A percentile compares a stretch with the other conserved stretches of the same genome.
Evolutionary conservation across 164 flowering plant genomes (phyloP).

Genomic region (Sedum album): DNA sequence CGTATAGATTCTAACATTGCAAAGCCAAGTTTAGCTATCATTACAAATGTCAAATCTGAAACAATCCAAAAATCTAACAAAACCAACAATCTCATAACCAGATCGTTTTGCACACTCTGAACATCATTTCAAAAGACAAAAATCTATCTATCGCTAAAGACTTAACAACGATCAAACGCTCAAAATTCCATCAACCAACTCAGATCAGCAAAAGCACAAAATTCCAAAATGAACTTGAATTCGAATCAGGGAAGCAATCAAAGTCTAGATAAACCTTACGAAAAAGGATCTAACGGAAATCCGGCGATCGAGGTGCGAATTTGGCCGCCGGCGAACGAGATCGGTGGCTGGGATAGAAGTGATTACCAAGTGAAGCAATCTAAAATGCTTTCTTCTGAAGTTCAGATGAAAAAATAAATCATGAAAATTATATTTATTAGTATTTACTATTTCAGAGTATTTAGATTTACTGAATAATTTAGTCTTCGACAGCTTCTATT

Average conservation of each 20-base stretch:
- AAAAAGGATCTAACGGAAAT: not conserved
- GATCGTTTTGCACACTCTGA: not conserved
- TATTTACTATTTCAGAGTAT: too few species aligned
- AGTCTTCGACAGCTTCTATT: too few species aligned
- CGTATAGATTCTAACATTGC: not conserved
- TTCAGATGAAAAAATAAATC: too few species aligned
- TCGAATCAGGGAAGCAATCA: not conserved
- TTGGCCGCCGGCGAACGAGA: not conserved
- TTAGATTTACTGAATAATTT: too few species aligned
- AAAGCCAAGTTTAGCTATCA: not conserved
- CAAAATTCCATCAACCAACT: not conserved
- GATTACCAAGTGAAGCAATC: constrained; percentile 3
- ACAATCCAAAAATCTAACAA: not conserved
- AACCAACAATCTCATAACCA: not conserved
- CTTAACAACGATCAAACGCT: not conserved
- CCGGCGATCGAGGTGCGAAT: not conserved
- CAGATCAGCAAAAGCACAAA: not conserved
- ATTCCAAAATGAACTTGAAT: not conserved
- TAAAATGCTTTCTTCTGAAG: not conserved
- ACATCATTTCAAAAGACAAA: not conserved
- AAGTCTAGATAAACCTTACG: not conserved
- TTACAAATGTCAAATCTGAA: not conserved
- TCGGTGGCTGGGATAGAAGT: not conserved
- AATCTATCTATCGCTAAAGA: not conserved
- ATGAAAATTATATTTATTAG: too few species aligned